These are phyloP conservation scores for Schizosaccharomyces pombe DNA, from an alignment of 805 yeast genomes.

Conservation along the genomic window DNA sequence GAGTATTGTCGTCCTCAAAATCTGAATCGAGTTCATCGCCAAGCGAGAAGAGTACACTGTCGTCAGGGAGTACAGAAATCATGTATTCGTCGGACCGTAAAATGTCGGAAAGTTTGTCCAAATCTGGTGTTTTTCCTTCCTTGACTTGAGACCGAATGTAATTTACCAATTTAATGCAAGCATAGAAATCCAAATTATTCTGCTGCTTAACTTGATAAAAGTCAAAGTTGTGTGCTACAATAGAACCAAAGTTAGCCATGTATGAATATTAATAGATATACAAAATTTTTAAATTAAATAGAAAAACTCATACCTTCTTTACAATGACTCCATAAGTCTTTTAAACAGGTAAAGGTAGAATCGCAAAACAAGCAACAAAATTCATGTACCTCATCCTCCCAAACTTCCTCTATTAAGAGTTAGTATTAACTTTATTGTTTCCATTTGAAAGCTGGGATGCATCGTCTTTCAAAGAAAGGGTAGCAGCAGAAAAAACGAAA, in stretches of 20 bases:
- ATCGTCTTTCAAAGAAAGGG: too few relatives aligned
- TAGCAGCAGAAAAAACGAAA: too few relatives aligned
- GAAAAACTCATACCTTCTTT: neutral
- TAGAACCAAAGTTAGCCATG: neutral
- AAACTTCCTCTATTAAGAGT: neutral
- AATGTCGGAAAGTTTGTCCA: conserved; percentile 2
- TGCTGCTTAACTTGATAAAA: neutral
- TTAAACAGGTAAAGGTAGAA: neutral
- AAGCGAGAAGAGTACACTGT: conserved; percentile 11
- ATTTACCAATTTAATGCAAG: conserved; percentile 13
- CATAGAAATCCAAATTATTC: conserved; percentile 11
- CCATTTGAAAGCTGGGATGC: too few relatives aligned
- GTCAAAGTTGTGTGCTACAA: neutral
- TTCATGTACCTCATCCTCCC: neutral
- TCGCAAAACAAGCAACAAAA: neutral
- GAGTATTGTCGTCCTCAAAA: neutral
- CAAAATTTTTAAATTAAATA: too few relatives aligned
- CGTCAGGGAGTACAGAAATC: conserved; percentile 13
- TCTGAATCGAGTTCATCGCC: conserved; percentile 9
- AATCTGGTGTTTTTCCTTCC: conserved; percentile 7
- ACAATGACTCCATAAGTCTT: neutral
- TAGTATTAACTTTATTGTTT: neutral
- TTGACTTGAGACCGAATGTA: conserved; percentile 11
- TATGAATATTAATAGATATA: too few relatives aligned
- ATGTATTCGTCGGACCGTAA: conserved; percentile 11